These are phyloP conservation scores for Venturiaceae sp. DNA, from an alignment of 2,329 filamentous ascomycete genomes.

Conservation along the genomic window DNA sequence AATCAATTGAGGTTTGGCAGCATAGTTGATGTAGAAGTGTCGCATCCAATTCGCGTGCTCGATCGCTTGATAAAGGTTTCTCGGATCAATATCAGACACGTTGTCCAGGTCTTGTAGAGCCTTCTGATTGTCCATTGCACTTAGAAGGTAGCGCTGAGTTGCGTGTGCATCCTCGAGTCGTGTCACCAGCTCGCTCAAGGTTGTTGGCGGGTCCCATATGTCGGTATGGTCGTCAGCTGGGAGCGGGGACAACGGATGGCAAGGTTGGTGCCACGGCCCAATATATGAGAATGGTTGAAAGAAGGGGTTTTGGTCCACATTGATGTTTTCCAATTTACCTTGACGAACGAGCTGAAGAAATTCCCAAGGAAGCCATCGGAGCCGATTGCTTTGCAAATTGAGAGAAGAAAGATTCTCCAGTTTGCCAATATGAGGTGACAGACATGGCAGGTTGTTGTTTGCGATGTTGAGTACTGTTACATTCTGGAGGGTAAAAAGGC, in stretches of 20 bases:
- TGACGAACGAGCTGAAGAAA: conserved; percentile 44
- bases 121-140: too few relatives aligned
- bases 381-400: conserved; percentile 55
- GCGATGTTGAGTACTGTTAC: conserved; percentile 58
- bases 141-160: too few relatives aligned
- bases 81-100: too few relatives aligned
- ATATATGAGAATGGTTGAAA: conserved; percentile 14
- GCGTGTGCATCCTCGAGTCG: too few relatives aligned
- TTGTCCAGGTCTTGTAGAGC: too few relatives aligned
- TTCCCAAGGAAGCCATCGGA: conserved; percentile 53
- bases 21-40: not conserved
- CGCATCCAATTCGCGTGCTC: not conserved
- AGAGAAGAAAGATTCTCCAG: conserved; percentile 51
- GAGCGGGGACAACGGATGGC: not conserved
- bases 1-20: not conserved
- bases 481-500: conserved; percentile 51
- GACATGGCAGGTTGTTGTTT: conserved; percentile 49
- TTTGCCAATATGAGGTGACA: conserved; percentile 50
- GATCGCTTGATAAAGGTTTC: not conserved
- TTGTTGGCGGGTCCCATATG: not conserved
- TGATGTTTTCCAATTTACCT: not conserved
- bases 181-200: too few relatives aligned
- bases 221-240: not conserved
- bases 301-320: not conserved
- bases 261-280: conserved; percentile 10